Conservation (phyloP, 345 rosid genomes). For the Syzygium grande region DNA sequence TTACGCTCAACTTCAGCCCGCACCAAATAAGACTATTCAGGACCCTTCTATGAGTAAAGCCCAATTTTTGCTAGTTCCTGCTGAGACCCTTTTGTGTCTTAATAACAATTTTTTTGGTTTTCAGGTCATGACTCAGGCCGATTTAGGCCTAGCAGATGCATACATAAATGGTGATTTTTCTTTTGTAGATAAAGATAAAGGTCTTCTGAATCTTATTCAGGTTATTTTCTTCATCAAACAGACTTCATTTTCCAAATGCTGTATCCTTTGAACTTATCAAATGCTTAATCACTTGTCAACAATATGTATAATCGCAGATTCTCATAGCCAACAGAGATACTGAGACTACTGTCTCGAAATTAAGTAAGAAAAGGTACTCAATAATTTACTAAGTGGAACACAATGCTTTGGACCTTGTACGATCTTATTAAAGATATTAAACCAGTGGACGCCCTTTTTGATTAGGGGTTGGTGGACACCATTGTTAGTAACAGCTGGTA, state of each 20-base stretch:
- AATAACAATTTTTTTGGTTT: not conserved
- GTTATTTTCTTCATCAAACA: slow-evolving; percentile 20
- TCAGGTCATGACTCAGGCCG: slow-evolving; percentile 88
- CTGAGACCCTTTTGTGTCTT: not conserved
- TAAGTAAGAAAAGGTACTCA: slow-evolving; percentile 53
- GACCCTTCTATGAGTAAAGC: not conserved
- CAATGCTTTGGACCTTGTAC: not conserved
- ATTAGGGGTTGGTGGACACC: slow-evolving; percentile 99
- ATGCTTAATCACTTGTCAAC: not conserved
- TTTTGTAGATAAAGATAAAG: slow-evolving; percentile 63
- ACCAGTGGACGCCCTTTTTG: not conserved
- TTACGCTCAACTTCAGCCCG: not conserved
- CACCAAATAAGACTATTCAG: not conserved
- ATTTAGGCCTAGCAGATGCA: slow-evolving; percentile 89
- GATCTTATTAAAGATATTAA: not conserved
- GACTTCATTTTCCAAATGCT: not conserved
- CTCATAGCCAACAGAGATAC: slow-evolving; percentile 68
- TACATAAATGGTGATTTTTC: slow-evolving; percentile 77
- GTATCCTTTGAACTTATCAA: not conserved
- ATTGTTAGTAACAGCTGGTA: slow-evolving; percentile 54
- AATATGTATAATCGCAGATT: slow-evolving; percentile 27
- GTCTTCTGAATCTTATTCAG: slow-evolving; percentile 68
- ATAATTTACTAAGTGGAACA: not conserved
- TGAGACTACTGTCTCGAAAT: slow-evolving; percentile 25
- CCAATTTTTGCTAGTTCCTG: not conserved